Conservation (phyloP, 2,329 filamentous ascomycete species). For the Pseudogymnoascus verrucosus region DNA sequence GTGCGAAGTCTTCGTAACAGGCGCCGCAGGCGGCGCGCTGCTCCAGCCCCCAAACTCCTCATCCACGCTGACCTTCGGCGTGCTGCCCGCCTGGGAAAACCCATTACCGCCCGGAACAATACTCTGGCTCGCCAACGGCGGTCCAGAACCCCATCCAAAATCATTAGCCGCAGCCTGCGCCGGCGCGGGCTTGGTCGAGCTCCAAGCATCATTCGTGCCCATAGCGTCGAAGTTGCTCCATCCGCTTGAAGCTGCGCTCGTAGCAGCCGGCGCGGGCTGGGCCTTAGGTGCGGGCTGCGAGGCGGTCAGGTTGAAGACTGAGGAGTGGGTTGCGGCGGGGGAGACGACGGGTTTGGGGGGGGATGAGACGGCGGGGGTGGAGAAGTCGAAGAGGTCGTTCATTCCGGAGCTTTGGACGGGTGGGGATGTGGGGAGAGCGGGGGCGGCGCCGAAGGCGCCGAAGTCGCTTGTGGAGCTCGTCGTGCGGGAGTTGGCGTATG, state of each 20-base stretch:
- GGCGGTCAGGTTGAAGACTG: slow-evolving; percentile 73
- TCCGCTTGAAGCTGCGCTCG: slow-evolving; percentile 24
- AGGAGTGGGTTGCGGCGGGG: slow-evolving; percentile 37
- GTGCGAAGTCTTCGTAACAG: slow-evolving; percentile 33
- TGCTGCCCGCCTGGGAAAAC: slow-evolving; percentile 29
- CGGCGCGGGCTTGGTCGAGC: slow-evolving; percentile 31
- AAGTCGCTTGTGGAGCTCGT: slow-evolving; percentile 54
- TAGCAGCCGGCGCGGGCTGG: slow-evolving; percentile 32
- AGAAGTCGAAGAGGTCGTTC: slow-evolving; percentile 76
- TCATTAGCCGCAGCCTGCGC: slow-evolving; percentile 43
- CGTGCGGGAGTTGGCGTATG: slow-evolving; percentile 39
- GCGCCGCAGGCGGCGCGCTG: slow-evolving; percentile 55
- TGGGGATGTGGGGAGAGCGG: slow-evolving; percentile 33
- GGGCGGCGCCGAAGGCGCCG: slow-evolving; percentile 45
- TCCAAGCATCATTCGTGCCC: slow-evolving; percentile 80
- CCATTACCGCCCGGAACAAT: slow-evolving; percentile 56
- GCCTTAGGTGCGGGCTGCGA: slow-evolving; percentile 33
- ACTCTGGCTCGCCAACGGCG: slow-evolving; percentile 47
- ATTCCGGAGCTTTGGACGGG: slow-evolving; percentile 46
- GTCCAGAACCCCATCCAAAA: slow-evolving; percentile 50
- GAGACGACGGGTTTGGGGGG: slow-evolving; percentile 31
- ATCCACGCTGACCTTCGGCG: slow-evolving; percentile 66
- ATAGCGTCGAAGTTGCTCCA: slow-evolving; percentile 61
- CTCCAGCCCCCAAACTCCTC: slow-evolving; percentile 97
- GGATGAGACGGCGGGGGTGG: slow-evolving; percentile 33